phyloP scores from a whole-genome alignment of 495 filamentous ascomycete genomes.

The Parathielavia hyrcaniae region DNA sequence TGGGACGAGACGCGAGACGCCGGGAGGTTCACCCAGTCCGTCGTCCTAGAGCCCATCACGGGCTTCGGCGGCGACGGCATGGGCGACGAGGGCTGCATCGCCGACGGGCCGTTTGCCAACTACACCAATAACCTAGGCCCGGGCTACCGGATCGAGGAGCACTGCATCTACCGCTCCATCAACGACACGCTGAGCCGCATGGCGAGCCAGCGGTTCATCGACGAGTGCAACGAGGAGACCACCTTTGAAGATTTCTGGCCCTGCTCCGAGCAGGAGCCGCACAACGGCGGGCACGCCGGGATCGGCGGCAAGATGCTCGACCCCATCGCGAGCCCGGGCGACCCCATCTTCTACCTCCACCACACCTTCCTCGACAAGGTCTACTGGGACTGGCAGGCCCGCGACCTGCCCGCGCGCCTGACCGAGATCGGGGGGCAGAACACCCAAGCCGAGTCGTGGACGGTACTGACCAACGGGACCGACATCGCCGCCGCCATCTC shows the following conservation, averaged over 20 bases:
- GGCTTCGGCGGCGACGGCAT: slow-evolving; percentile 42
- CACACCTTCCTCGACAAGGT: slow-evolving; percentile 64
- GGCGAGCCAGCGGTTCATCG: slow-evolving; percentile 1
- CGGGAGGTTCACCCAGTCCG: slow-evolving; percentile 34
- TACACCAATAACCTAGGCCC: slow-evolving; percentile 30
- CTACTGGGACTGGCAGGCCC: slow-evolving; percentile 64
- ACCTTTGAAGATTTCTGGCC: slow-evolving; percentile 16
- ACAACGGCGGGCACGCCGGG: slow-evolving; percentile 20
- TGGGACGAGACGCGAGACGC: slow-evolving; percentile 45
- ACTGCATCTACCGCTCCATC: slow-evolving; percentile 27
- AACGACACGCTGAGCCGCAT: slow-evolving; percentile 5
- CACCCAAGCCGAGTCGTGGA: too few species aligned
- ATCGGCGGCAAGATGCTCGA: slow-evolving; percentile 35
- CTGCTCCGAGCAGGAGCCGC: slow-evolving; percentile 19
- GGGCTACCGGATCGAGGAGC: slow-evolving; percentile 18
- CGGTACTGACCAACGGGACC: too few species aligned
- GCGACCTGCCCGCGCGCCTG: slow-evolving; percentile 32
- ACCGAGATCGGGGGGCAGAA: slow-evolving; percentile 31
- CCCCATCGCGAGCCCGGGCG: slow-evolving; percentile 47
- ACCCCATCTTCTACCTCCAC: slow-evolving; percentile 66
- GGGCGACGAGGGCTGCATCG: slow-evolving; percentile 32
- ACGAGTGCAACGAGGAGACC: slow-evolving; percentile 5
- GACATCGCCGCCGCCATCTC: slow-evolving; percentile 3
- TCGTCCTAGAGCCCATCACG: slow-evolving; percentile 30
- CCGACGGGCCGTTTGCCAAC: slow-evolving; percentile 36